Percentiles rank a stretch among this genome's conserved stretches.
phyloP scores from a whole-genome alignment of 2,329 filamentous ascomycete species.

The Corinectria fuckeliana region DNA sequence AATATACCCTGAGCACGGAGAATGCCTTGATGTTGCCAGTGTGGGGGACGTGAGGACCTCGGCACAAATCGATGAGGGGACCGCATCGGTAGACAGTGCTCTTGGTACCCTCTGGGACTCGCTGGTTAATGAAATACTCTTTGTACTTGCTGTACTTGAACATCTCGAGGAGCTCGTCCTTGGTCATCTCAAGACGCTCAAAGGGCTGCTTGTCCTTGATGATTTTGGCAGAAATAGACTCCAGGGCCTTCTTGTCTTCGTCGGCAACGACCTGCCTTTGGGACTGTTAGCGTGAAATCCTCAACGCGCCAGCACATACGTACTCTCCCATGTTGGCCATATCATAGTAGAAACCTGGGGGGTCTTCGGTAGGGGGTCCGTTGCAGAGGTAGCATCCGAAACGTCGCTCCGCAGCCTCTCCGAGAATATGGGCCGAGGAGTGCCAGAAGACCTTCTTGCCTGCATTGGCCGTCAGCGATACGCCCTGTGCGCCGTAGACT shows the following conservation, averaged over 20 bases:
- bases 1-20: constrained; percentile 79
- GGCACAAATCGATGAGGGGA: constrained; percentile 92
- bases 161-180: constrained; percentile 91
- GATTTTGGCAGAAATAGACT: constrained; percentile 79
- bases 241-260: constrained; percentile 85
- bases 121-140: constrained; percentile 84
- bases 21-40: constrained; percentile 95
- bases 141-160: constrained; percentile 99
- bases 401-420: constrained; percentile 88
- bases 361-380: constrained; percentile 85
- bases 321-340: constrained; percentile 70
- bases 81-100: constrained; percentile 96
- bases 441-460: constrained; percentile 99
- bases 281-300: constrained; percentile 46
- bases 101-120: constrained; percentile 79
- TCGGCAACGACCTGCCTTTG: constrained; percentile 72
- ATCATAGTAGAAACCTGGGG: constrained; percentile 90
- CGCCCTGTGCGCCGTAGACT: background rate
- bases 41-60: constrained; percentile 90
- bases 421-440: constrained; percentile 93
- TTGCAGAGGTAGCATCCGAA: constrained; percentile 94
- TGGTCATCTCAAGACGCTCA: constrained; percentile 85
- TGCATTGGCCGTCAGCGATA: constrained; percentile 22
- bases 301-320: background rate
- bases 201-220: constrained; percentile 98